A percentile compares a stretch with the other conserved stretches of the same genome.
Evolutionary conservation across 345 rosid species (phyloP).

Genomic region (Acer campestre): DNA sequence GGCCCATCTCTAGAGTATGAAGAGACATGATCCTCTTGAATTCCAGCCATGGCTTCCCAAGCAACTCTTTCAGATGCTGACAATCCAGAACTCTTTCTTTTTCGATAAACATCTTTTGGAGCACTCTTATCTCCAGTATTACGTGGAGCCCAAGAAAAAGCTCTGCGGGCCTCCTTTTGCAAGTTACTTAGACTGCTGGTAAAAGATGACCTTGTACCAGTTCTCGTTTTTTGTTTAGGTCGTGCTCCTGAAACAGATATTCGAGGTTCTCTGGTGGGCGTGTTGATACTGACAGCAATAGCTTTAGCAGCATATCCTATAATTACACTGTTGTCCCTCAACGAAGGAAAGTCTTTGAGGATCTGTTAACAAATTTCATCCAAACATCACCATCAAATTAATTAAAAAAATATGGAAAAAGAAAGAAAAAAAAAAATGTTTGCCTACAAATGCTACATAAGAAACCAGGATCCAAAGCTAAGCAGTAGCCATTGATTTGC

Average conservation of each 20-base stretch:
- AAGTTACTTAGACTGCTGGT: conserved; percentile 85
- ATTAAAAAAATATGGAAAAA: conserved; percentile 7
- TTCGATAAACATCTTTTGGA: conserved; percentile 79
- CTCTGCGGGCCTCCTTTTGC: conserved; percentile 94
- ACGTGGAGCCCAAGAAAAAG: conserved; percentile 96
- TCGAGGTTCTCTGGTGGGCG: conserved; percentile 77
- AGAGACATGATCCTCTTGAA: conserved; percentile 73
- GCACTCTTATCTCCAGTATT: conserved; percentile 73
- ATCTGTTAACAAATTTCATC: conserved; percentile 53
- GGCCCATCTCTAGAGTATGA: conserved; percentile 72
- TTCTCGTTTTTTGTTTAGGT: conserved; percentile 62
- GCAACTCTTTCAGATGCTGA: conserved; percentile 81
- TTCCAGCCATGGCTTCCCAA: conserved; percentile 98
- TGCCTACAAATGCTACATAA: conserved; percentile 1
- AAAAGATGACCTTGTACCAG: conserved; percentile 69
- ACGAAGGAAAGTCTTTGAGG: conserved; percentile 83
- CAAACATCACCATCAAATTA: conserved; percentile 23
- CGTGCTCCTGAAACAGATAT: conserved; percentile 72
- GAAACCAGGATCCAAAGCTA: conserved; percentile 12
- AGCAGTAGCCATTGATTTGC: conserved; percentile 10
- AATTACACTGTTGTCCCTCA: conserved; percentile 76
- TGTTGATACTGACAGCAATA: conserved; percentile 67
- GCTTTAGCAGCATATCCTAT: conserved; percentile 90
- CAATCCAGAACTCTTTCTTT: conserved; percentile 86
- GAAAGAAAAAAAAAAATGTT: neutral